Evolutionary conservation across 805 yeast genomes (phyloP).

Genomic region (Yarrowia bubula): DNA sequence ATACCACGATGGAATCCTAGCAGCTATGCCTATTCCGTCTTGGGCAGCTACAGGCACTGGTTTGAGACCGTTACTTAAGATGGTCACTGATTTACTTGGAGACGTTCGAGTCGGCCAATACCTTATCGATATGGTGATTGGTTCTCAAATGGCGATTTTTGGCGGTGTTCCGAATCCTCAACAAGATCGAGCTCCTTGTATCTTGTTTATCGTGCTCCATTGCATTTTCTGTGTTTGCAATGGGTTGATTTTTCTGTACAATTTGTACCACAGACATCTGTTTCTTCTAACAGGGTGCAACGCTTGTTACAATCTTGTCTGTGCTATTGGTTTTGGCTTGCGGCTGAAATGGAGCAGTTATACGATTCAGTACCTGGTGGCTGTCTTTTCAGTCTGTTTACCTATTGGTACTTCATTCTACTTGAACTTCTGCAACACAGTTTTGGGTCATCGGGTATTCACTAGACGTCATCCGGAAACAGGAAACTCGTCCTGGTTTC

Average conservation of each 20-base stretch:
- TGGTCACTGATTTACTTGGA: neutral
- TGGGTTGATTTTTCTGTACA: slow-evolving; percentile 46
- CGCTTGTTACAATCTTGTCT: neutral
- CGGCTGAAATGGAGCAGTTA: slow-evolving; percentile 61
- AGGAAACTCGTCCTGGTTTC: slow-evolving; percentile 53
- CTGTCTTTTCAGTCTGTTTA: slow-evolving; percentile 57
- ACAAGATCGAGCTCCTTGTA: slow-evolving; percentile 58
- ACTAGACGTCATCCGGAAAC: slow-evolving; percentile 76
- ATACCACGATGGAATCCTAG: neutral
- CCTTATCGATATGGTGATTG: slow-evolving; percentile 12
- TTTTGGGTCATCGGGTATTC: slow-evolving; percentile 68
- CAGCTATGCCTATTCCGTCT: neutral
- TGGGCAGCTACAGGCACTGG: slow-evolving; percentile 17
- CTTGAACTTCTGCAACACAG: slow-evolving; percentile 57
- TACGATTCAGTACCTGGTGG: slow-evolving; percentile 47
- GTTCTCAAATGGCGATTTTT: slow-evolving; percentile 40
- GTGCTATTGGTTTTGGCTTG: slow-evolving; percentile 57
- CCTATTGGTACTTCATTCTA: slow-evolving; percentile 57
- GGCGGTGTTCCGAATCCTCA: slow-evolving; percentile 57
- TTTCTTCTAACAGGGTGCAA: neutral
- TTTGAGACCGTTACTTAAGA: neutral
- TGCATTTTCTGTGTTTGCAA: slow-evolving; percentile 49
- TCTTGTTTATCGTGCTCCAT: slow-evolving; percentile 55
- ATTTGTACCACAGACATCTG: slow-evolving; percentile 46
- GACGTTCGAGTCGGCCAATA: slow-evolving; percentile 1